These are phyloP conservation scores for Sphagnum fallax DNA, from an alignment of 228 moss, liverwort and hornwort genomes.

Conservation along the genomic window DNA sequence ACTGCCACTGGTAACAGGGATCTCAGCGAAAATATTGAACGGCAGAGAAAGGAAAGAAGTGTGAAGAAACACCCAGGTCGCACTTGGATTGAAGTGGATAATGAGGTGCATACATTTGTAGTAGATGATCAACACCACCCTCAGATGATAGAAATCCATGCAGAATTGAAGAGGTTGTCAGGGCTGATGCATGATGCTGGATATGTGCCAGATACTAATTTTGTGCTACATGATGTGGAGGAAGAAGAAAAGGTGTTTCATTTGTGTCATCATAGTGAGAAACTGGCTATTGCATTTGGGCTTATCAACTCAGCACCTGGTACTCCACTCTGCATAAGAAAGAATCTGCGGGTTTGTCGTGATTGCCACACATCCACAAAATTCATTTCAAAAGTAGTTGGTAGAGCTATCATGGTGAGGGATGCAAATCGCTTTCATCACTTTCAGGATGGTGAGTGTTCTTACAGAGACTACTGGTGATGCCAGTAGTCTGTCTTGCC, in stretches of 20 bases:
- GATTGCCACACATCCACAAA: slow-evolving; percentile 12
- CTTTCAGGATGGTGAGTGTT: slow-evolving; percentile 4
- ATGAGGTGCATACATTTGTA: slow-evolving; percentile 3
- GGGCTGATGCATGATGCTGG: slow-evolving; percentile 3
- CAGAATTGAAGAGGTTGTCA: not conserved
- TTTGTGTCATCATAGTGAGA: slow-evolving; percentile 8
- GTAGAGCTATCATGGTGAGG: slow-evolving; percentile 1
- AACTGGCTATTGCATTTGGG: slow-evolving; percentile 8
- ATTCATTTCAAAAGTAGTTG: slow-evolving; percentile 7
- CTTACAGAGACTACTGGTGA: slow-evolving; percentile 9
- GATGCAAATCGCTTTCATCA: slow-evolving; percentile 5
- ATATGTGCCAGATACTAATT: slow-evolving; percentile 5
- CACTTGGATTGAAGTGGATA: slow-evolving; percentile 10
- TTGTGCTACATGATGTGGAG: slow-evolving; percentile 4
- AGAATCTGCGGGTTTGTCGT: slow-evolving; percentile 7
- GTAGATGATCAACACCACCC: slow-evolving; percentile 6
- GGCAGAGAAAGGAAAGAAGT: slow-evolving; percentile 4
- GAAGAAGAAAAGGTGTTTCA: not conserved
- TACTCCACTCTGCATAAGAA: slow-evolving; percentile 3
- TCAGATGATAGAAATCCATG: slow-evolving; percentile 1
- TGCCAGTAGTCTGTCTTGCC: not conserved
- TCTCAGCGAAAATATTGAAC: slow-evolving; percentile 1
- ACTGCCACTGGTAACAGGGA: slow-evolving; percentile 5
- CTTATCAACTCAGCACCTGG: slow-evolving; percentile 5
- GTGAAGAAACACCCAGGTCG: slow-evolving; percentile 5